Base-by-base conservation (phyloP, 768 basidiomycete species). In the Phanerochaete sordida region DNA sequence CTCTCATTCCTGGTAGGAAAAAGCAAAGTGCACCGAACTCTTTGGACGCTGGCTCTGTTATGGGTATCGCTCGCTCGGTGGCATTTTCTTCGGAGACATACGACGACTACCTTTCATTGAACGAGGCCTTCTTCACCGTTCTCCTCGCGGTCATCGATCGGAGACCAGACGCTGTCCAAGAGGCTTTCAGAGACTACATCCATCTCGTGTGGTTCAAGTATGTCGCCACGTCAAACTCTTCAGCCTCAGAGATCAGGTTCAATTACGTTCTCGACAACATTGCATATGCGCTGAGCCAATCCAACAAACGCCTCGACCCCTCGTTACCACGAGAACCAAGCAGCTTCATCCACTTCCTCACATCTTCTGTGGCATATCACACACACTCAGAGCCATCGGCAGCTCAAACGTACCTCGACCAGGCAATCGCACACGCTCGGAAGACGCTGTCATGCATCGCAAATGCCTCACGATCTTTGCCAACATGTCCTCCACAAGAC, bases 171-270 rank as follows among this genome's bases (percentile, higher is more conserved):
- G 24, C 53, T 24, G 53, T 54, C 24, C 53, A 27, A 12, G 53
- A 54, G 24, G 53, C 53, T 3, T 33, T 54, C 8, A 16, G 23
- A 9, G 37, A 24, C 23, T 35, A 54, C 24, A 24, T 43, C 11
- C 21, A 54, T 21, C 35, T 54, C 23, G 53, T 54, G 12, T 54
- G 53, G 53, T 54, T 54, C 53, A 54, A 54, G 35, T 54, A 54
- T 37, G 33, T 16, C 19, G 12, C 7, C 30, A 37, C 30, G 31
- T 3, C 51, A 21, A n/a, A 28, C 1, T 4, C 30, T 16, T 24
- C 26, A 5, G 33, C n/a, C 9, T 8, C 37, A 8, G n/a, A 31
- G 15, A 54, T 43, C 13, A 23, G 27, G 23, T 54, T 31, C n/a
- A 23, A 12, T 23, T 54, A 54, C n/a, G 21, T 54, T 21, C 37